Percentiles rank a stretch among this genome's conserved stretches.
Conservation (phyloP, 2,329 filamentous ascomycete species). For the Pseudovirgaria hyperparasitica region DNA sequence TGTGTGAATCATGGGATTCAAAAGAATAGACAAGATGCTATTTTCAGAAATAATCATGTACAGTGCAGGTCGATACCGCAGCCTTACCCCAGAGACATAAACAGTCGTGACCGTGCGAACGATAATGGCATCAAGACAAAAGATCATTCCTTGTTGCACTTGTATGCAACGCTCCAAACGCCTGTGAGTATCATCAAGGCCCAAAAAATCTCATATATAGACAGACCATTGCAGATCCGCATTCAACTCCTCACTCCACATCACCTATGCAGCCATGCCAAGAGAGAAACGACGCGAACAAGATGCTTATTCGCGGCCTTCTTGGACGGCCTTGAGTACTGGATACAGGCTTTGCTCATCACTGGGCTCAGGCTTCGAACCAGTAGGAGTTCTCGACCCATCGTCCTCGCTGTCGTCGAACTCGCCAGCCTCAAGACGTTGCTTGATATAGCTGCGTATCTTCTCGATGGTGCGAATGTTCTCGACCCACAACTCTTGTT, state of each 20-base stretch:
- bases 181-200: too few species aligned
- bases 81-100: too few species aligned
- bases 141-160: background rate
- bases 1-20: too few species aligned
- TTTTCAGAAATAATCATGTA: too few species aligned
- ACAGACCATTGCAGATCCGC: too few species aligned
- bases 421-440: slow-evolving; percentile 40
- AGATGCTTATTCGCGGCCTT: slow-evolving; percentile 19
- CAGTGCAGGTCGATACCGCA: too few species aligned
- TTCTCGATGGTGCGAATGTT: slow-evolving; percentile 52
- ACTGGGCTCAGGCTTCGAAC: slow-evolving; percentile 11
- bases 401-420: slow-evolving; percentile 28
- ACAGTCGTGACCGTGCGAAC: too few species aligned
- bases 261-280: slow-evolving; percentile 3
- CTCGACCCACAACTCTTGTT: slow-evolving; percentile 46
- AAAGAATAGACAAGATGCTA: too few species aligned
- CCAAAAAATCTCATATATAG: too few species aligned
- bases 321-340: slow-evolving; percentile 26
- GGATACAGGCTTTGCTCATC: slow-evolving; percentile 28
- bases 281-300: slow-evolving; percentile 3
- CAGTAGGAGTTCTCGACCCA: slow-evolving; percentile 7
- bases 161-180: too few species aligned
- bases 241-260: too few species aligned
- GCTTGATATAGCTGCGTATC: slow-evolving; percentile 43
- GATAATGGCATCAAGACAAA: background rate